phyloP scores from a whole-genome alignment of 768 basidiomycete species.

The Boletus sensibilis region DNA sequence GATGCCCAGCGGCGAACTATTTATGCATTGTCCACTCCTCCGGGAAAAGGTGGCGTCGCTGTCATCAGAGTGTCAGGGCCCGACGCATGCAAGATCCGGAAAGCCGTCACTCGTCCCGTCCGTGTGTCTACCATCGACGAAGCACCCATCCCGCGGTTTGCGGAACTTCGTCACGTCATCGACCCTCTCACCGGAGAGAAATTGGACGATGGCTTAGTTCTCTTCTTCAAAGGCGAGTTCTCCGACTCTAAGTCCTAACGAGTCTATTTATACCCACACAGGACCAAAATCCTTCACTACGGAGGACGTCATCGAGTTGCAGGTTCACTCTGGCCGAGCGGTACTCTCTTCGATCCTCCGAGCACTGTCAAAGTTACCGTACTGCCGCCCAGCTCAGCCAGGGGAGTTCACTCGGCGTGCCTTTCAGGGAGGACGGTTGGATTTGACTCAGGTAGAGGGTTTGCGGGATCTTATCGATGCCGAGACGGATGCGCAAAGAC shows the following conservation, averaged over 20 bases:
- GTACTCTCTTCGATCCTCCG: constrained; percentile 68
- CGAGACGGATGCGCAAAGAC: constrained; percentile 81
- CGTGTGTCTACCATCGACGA: constrained; percentile 3
- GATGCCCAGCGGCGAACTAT: constrained; percentile 71
- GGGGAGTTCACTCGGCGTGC: constrained; percentile 91
- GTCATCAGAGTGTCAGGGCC: constrained; percentile 84
- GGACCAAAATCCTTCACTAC: constrained; percentile 82
- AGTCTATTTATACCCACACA: constrained; percentile 28
- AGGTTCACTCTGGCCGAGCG: constrained; percentile 84
- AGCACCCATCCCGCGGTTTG: constrained; percentile 58
- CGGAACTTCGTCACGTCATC: constrained; percentile 68
- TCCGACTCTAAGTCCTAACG: background rate
- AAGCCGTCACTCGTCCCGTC: constrained; percentile 48
- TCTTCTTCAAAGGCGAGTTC: constrained; percentile 73
- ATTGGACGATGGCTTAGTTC: constrained; percentile 77
- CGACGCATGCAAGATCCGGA: constrained; percentile 61
- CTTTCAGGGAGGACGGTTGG: constrained; percentile 75
- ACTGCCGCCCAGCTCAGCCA: constrained; percentile 73
- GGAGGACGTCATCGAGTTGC: constrained; percentile 79
- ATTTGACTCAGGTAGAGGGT: constrained; percentile 88
- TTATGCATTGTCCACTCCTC: constrained; percentile 84
- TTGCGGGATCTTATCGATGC: constrained; percentile 85
- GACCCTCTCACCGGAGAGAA: constrained; percentile 58
- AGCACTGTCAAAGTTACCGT: constrained; percentile 59
- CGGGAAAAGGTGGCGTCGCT: constrained; percentile 81